Percentiles rank a stretch among this genome's conserved stretches.
Conservation (phyloP, 805 yeast genomes). For the Lachancea meyersii region DNA sequence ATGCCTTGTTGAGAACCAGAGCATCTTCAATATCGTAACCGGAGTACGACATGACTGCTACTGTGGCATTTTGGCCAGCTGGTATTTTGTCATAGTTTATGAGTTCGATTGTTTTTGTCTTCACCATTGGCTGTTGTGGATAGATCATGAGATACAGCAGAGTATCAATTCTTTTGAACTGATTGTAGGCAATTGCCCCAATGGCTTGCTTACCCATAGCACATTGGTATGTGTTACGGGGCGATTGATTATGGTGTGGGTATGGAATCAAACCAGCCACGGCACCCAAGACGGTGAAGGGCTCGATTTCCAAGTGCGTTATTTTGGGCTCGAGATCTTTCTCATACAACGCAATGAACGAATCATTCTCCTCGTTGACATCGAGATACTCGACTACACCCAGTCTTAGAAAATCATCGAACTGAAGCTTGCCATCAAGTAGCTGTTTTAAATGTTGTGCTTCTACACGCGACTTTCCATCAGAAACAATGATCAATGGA, state of each 20-base stretch:
- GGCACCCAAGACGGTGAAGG: constrained; percentile 95
- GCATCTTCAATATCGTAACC: constrained; percentile 99
- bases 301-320: constrained; percentile 93
- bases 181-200: constrained; percentile 97
- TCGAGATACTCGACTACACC: constrained; percentile 94
- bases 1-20: constrained; percentile 84
- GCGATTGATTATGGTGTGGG: constrained; percentile 99
- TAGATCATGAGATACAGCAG: constrained; percentile 92
- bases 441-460: constrained; percentile 62
- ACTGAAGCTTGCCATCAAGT: constrained; percentile 65
- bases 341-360: constrained; percentile 87
- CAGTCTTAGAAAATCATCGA: constrained; percentile 79
- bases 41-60: constrained; percentile 97
- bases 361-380: constrained; percentile 95
- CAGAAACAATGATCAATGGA: constrained; percentile 82
- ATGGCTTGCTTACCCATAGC: constrained; percentile 99
- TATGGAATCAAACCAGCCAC: constrained; percentile 98
- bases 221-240: constrained; percentile 98
- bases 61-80: constrained; percentile 98
- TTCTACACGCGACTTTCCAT: constrained; percentile 62
- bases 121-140: constrained; percentile 99
- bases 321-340: constrained; percentile 47
- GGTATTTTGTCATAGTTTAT: constrained; percentile 94
- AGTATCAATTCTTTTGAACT: constrained; percentile 92
- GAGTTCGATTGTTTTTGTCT: constrained; percentile 91